A percentile compares a stretch with the other conserved stretches of the same genome.
Conservation (phyloP, 148 eudicot genomes). For the Persicaria maculosa region DNA sequence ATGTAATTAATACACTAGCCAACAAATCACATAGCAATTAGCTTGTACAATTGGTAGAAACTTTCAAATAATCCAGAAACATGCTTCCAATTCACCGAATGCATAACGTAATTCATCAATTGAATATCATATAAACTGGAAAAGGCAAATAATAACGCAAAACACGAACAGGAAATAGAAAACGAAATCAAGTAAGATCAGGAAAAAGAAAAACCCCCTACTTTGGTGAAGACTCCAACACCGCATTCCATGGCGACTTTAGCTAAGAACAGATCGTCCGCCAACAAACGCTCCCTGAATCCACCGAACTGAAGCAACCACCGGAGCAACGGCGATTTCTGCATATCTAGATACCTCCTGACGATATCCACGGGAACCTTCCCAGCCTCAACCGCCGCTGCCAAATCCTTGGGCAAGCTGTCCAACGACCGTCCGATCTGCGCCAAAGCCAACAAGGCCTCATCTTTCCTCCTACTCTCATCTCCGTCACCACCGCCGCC, state of each 20-base stretch:
- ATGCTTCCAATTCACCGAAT: no score
- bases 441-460: conserved; percentile 53
- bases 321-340: conserved; percentile 39
- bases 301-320: conserved; percentile 35
- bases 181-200: background rate
- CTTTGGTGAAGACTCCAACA: conserved; percentile 13
- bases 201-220: background rate
- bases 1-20: no score
- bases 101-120: background rate
- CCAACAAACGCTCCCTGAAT: conserved; percentile 9
- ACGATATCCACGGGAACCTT: conserved; percentile 58
- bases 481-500: conserved; percentile 9
- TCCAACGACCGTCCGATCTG: conserved; percentile 55
- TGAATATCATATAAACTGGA: background rate
- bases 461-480: conserved; percentile 34
- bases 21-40: no score
- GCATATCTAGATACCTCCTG: conserved; percentile 47
- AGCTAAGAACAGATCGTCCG: conserved; percentile 13
- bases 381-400: conserved; percentile 58
- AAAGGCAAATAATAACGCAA: no score
- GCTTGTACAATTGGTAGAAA: background rate
- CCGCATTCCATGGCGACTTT: conserved; percentile 14
- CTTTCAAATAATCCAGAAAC: background rate
- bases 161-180: background rate
- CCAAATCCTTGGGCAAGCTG: conserved; percentile 73